A percentile compares a stretch with the other conserved stretches of the same genome.
phyloP scores from a whole-genome alignment of 2,329 filamentous ascomycete genomes.

The Fulvia fulva region DNA sequence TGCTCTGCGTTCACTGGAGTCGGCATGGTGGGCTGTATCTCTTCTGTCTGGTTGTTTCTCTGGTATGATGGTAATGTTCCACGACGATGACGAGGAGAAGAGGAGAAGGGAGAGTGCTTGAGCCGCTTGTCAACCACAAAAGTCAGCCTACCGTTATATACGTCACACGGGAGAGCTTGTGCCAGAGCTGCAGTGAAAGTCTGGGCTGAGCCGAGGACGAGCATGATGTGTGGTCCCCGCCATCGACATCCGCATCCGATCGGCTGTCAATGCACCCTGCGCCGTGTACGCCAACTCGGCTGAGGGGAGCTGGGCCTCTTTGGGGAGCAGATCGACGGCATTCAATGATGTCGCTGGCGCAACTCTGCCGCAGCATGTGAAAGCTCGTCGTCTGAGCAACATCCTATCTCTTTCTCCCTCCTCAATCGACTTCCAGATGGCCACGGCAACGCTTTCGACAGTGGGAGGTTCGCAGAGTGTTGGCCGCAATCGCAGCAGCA shows the following conservation, averaged over 20 bases:
- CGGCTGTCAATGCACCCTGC: slow-evolving; percentile 1
- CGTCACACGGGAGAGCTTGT: slow-evolving; percentile 20
- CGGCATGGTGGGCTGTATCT: slow-evolving; percentile 16
- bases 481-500: background rate
- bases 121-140: slow-evolving; percentile 6
- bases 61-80: background rate
- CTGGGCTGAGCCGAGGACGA: slow-evolving; percentile 13
- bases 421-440: background rate
- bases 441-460: background rate
- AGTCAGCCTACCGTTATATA: slow-evolving; percentile 20
- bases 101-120: slow-evolving; percentile 8
- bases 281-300: slow-evolving; percentile 7
- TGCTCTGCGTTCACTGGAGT: slow-evolving; percentile 48
- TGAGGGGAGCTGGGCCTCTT: slow-evolving; percentile 5
- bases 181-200: slow-evolving; percentile 1
- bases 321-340: background rate
- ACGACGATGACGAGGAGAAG: background rate
- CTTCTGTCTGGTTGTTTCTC: background rate
- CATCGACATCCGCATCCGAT: slow-evolving; percentile 16
- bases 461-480: background rate
- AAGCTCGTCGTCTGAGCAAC: background rate
- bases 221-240: slow-evolving; percentile 8
- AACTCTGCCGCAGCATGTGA: slow-evolving; percentile 7
- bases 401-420: background rate
- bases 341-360: slow-evolving; percentile 4